Base-by-base conservation (phyloP, 257 asterid genomes). In the Solanum sparsipilum region DNA sequence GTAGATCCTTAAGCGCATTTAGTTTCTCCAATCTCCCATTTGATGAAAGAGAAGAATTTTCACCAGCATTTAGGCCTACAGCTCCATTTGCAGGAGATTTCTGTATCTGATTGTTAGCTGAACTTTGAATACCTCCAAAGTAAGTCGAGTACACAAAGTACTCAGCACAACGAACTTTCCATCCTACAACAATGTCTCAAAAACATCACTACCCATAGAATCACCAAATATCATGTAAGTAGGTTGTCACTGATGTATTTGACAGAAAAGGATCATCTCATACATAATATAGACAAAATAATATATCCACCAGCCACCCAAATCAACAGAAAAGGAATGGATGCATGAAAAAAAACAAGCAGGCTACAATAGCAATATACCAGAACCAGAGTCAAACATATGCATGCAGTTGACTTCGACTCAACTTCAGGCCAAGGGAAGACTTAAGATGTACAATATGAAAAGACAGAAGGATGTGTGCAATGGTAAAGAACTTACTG, bases 101-200 rank as follows among this genome's bases (percentile, higher is more conserved):
- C 88, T 86, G 91, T 20, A 23, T 89, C 90, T 91, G 92, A 86
- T 79, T 90, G 90, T 83, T 60, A 86, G 95, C 96, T 73, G 98
- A 95, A 94, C 99, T 93, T 83, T 63, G 90, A 86, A 89, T 87
- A 88, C 99, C 99, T 89, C 88, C 96, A 74, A 97, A 97, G 89
- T 95, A 95, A 9, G 92, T 90, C 6, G 99, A 92, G 89, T 91
- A 89, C 16, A 94, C 95, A 89, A 96, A 97, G 93, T 90, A 94
- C 88, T 92, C 98, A 13, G 97, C 94, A 87, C 99, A 97, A 32
- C 90, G 94, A 65, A 46, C 91, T 89, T 93, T 96, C 99, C 99
- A 97, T 91, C 98, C 99, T 97, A 92, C 90, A 91, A 90, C 67
- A 46, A 48, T 71, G 65, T 39, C 44, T 48, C 86, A 48, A 82